A percentile compares a stretch with the other conserved stretches of the same genome.
phyloP scores from a whole-genome alignment of 805 yeast species.

The Ascoidea rubescens region DNA sequence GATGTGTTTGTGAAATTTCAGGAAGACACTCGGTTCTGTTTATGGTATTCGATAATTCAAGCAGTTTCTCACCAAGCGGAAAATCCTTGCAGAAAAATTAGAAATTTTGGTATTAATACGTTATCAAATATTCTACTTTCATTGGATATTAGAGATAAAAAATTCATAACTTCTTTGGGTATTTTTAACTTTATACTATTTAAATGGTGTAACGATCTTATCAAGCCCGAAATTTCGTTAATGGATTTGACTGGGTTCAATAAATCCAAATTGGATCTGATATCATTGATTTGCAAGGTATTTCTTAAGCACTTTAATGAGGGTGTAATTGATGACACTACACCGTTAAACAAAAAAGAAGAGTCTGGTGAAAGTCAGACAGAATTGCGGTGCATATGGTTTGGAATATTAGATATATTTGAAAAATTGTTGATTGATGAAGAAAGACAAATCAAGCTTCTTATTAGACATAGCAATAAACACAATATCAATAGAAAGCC shows the following conservation, averaged over 20 bases:
- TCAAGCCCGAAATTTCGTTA: slow-evolving; percentile 46
- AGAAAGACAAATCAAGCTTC: slow-evolving; percentile 3
- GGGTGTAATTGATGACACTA: not conserved
- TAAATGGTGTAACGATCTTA: slow-evolving; percentile 54
- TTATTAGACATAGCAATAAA: slow-evolving; percentile 2
- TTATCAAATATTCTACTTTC: slow-evolving; percentile 42
- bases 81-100: slow-evolving; percentile 72
- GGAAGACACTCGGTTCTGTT: slow-evolving; percentile 18
- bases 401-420: slow-evolving; percentile 7
- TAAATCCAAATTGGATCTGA: slow-evolving; percentile 51
- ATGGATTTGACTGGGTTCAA: slow-evolving; percentile 53
- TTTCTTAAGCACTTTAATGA: slow-evolving; percentile 32
- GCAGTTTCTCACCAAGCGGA: slow-evolving; percentile 82
- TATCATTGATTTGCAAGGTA: slow-evolving; percentile 55
- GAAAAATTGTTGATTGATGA: slow-evolving; percentile 8
- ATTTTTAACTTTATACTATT: slow-evolving; percentile 63
- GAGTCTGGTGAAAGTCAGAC: not conserved
- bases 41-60: slow-evolving; percentile 48
- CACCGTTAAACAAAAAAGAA: slow-evolving; percentile 1
- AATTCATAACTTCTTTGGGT: slow-evolving; percentile 32
- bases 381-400: slow-evolving; percentile 9
- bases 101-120: slow-evolving; percentile 48
- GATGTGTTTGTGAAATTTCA: slow-evolving; percentile 21
- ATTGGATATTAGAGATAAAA: slow-evolving; percentile 21
- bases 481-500: not conserved